These are phyloP conservation scores for Neurospora africana DNA, from an alignment of 495 filamentous ascomycete species.

Conservation along the genomic window DNA sequence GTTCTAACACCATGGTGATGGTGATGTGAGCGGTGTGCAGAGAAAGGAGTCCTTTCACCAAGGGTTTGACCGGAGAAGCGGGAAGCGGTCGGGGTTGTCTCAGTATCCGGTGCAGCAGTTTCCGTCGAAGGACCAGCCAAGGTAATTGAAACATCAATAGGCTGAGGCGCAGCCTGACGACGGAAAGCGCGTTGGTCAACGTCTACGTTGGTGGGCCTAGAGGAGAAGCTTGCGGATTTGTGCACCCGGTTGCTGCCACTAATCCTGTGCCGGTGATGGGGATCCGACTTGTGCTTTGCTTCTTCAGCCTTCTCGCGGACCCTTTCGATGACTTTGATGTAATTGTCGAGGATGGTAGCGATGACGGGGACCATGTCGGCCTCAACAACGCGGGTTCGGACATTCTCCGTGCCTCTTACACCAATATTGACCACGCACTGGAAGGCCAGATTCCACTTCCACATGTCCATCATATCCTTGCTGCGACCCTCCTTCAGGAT, in stretches of 20 bases:
- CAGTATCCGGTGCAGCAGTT: conserved; percentile 25
- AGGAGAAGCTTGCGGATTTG: conserved; percentile 37
- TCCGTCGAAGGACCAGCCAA: conserved; percentile 36
- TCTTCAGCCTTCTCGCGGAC: conserved; percentile 74
- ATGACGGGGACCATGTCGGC: conserved; percentile 99
- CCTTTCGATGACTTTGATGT: conserved; percentile 90
- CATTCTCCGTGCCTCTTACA: conserved; percentile 85
- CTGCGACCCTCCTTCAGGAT: conserved; percentile 94
- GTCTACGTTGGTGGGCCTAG: conserved; percentile 37
- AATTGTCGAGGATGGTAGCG: conserved; percentile 97
- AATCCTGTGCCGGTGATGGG: conserved; percentile 34
- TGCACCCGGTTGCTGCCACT: conserved; percentile 31
- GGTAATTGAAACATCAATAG: conserved; percentile 35
- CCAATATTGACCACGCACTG: conserved; percentile 99
- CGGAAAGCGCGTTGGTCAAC: conserved; percentile 36
- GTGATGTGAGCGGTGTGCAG: conserved; percentile 42
- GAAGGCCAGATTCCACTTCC: conserved; percentile 99
- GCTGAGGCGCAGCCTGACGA: conserved; percentile 35
- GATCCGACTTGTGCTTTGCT: conserved; percentile 40
- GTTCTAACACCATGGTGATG: conserved; percentile 51
- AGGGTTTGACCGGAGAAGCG: conserved; percentile 59
- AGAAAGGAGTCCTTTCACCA: conserved; percentile 61
- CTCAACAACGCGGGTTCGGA: conserved; percentile 90
- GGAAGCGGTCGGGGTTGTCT: conserved; percentile 54
- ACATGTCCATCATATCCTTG: conserved; percentile 98